Conservation (phyloP, 805 yeast species). For the Saturnispora kantuleensis region DNA sequence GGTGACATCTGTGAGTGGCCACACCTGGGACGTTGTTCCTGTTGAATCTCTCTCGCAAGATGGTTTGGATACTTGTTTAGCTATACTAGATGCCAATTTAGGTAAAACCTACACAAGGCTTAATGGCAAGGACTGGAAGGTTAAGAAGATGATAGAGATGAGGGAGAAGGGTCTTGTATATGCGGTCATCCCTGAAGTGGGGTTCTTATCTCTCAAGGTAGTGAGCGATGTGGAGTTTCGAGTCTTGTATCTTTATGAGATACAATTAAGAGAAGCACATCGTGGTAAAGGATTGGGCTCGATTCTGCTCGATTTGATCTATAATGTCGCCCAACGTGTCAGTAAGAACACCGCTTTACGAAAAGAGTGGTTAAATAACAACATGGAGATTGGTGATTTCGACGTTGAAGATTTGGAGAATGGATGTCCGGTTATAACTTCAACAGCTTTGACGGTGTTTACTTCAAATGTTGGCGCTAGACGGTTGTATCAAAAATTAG, state of each 20-base stretch:
- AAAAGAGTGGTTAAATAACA: slow-evolving; percentile 6
- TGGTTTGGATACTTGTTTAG: slow-evolving; percentile 12
- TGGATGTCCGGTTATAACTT: slow-evolving; percentile 1
- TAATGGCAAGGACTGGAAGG: slow-evolving; percentile 34
- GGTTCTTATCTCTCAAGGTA: slow-evolving; percentile 39
- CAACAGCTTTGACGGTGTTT: slow-evolving; percentile 12
- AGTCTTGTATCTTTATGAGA: slow-evolving; percentile 46
- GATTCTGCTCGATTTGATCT: slow-evolving; percentile 29
- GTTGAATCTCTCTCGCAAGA: background rate
- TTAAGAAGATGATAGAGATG: slow-evolving; percentile 36
- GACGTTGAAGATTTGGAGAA: slow-evolving; percentile 3
- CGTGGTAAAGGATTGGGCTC: slow-evolving; percentile 33
- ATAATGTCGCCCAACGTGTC: slow-evolving; percentile 21
- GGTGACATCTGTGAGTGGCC: background rate
- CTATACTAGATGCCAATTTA: slow-evolving; percentile 20
- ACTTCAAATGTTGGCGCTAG: slow-evolving; percentile 8
- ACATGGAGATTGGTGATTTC: background rate
- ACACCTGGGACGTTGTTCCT: background rate
- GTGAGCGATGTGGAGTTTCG: slow-evolving; percentile 30
- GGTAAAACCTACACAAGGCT: slow-evolving; percentile 18
- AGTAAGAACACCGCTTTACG: slow-evolving; percentile 5
- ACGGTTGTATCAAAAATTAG: slow-evolving; percentile 5
- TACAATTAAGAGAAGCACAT: slow-evolving; percentile 33
- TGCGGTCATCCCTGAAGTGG: slow-evolving; percentile 29
- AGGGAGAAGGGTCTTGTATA: slow-evolving; percentile 38